A percentile compares a stretch with the other conserved stretches of the same genome.
phyloP scores from a whole-genome alignment of 2,329 filamentous ascomycete genomes.

The Emmonsiellopsis sp. region DNA sequence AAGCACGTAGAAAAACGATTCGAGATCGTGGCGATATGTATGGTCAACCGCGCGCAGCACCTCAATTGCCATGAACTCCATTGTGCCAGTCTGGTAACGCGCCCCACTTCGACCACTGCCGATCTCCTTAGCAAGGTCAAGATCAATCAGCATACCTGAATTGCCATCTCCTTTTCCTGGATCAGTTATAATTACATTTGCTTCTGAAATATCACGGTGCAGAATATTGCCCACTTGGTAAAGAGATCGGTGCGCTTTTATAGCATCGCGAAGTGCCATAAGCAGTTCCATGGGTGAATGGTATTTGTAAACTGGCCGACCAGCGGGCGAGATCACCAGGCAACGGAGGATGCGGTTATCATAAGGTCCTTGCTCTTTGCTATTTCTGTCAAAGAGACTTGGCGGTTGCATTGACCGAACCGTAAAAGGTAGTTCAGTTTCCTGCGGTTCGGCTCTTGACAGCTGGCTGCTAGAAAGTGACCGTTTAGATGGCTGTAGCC shows the following conservation, averaged over 20 bases:
- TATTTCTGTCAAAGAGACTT: constrained; percentile 4
- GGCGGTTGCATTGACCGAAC: neutral
- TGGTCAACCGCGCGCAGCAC: constrained; percentile 22
- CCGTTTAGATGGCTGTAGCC: constrained; percentile 1
- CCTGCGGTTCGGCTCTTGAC: neutral
- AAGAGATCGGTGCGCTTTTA: constrained; percentile 30
- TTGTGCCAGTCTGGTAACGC: constrained; percentile 11
- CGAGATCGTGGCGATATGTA: constrained; percentile 26
- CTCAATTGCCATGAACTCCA: constrained; percentile 27
- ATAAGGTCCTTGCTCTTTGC: constrained; percentile 9
- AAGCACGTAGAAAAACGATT: no score
- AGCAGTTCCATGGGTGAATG: constrained; percentile 24
- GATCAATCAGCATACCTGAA: constrained; percentile 27
- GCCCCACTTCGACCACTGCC: constrained; percentile 10
- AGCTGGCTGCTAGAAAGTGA: neutral
- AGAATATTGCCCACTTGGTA: constrained; percentile 26
- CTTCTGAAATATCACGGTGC: constrained; percentile 28
- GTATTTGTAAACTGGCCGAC: constrained; percentile 21
- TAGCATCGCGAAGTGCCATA: constrained; percentile 24
- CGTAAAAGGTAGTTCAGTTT: constrained; percentile 4
- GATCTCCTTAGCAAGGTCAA: constrained; percentile 24
- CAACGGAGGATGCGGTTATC: constrained; percentile 23
- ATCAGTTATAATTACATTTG: constrained; percentile 32
- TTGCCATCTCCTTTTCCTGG: constrained; percentile 6
- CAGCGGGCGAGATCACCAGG: constrained; percentile 23